Conservation (phyloP, 169 alveolate genomes). For the Miamiensis avidus region DNA sequence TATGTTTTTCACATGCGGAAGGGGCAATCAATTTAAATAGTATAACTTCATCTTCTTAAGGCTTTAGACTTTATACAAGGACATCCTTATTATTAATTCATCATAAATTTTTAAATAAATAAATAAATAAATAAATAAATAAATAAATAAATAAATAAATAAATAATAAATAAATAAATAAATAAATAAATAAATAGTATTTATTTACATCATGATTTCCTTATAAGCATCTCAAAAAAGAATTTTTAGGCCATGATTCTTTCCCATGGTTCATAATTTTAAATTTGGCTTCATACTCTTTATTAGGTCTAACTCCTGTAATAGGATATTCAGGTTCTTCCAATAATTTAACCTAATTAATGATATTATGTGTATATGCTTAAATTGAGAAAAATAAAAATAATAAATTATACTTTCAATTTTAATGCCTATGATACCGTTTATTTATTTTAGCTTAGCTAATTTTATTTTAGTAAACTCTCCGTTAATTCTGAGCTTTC, state of each 20-base stretch:
- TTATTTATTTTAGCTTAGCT: background rate
- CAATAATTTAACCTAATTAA: background rate
- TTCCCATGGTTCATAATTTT: background rate
- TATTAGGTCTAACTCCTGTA: background rate
- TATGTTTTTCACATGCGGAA: background rate
- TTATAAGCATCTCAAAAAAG: background rate
- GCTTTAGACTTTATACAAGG: too few species aligned
- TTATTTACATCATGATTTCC: background rate
- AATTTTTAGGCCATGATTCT: background rate
- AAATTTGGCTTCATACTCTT: background rate
- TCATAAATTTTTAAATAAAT: too few species aligned
- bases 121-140: too few species aligned
- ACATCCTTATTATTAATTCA: background rate
- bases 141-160: too few species aligned
- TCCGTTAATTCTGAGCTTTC: too few species aligned
- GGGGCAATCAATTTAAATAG: background rate
- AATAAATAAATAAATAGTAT: too few species aligned
- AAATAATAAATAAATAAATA: too few species aligned
- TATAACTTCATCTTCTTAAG: background rate
- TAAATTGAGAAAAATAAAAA: too few species aligned
- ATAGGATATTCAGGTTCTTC: background rate
- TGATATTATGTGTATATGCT: too few species aligned
- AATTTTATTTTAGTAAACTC: too few species aligned
- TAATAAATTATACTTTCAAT: background rate
- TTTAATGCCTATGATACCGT: background rate